These are phyloP conservation scores for Cyclotella baltica DNA, from an alignment of 108 stramenopile species.

Conservation along the genomic window DNA sequence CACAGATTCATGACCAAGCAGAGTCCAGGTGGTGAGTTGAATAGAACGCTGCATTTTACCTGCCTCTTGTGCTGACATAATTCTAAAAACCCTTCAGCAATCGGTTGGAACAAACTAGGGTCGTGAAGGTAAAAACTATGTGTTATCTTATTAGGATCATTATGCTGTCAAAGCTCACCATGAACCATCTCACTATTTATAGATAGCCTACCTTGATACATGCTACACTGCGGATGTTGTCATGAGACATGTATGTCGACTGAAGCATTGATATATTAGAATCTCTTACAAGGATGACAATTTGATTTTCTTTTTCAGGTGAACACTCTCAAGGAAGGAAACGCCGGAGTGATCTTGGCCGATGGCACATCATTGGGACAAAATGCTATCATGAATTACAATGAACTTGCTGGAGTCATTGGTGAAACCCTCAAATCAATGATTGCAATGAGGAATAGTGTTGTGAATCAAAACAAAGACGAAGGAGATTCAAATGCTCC, in stretches of 20 bases:
- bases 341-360: constrained; percentile 48
- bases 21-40: constrained; percentile 20
- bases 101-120: no score
- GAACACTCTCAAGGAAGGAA: constrained; percentile 45
- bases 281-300: neutral
- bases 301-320: constrained; percentile 15
- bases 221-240: constrained; percentile 52
- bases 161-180: neutral
- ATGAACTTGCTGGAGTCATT: constrained; percentile 47
- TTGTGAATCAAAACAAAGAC: neutral
- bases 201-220: constrained; percentile 35
- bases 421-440: constrained; percentile 31
- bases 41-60: no score
- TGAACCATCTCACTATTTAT: neutral
- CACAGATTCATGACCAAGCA: constrained; percentile 21
- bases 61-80: neutral
- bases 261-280: neutral
- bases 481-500: constrained; percentile 13
- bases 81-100: no score
- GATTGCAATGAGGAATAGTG: constrained; percentile 14
- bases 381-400: constrained; percentile 26
- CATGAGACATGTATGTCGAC: constrained; percentile 31
- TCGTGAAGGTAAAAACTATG: no score
- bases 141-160: no score
- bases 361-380: constrained; percentile 49